Conservation (phyloP, 1,139 yeast genomes). For the Magnusiomyces tetraspermus region DNA sequence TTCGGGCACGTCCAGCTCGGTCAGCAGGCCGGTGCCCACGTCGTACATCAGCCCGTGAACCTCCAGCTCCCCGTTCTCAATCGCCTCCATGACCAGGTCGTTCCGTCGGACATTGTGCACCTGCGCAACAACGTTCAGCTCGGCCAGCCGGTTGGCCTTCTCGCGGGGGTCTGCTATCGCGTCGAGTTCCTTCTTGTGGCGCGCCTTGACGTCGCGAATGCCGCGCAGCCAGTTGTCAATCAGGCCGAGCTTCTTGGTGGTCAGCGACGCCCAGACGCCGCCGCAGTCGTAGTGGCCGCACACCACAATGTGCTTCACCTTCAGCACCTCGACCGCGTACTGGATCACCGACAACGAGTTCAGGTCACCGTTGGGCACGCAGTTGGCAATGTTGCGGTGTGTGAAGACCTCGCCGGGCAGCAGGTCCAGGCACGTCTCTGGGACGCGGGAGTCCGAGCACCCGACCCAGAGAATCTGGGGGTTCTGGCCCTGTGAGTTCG, state of each 20-base stretch:
- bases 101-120: constrained; percentile 51
- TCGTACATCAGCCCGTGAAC: constrained; percentile 87
- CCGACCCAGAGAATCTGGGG: constrained; percentile 97
- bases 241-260: constrained; percentile 57
- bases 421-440: constrained; percentile 67
- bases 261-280: constrained; percentile 81
- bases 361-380: constrained; percentile 61
- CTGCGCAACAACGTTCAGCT: constrained; percentile 65
- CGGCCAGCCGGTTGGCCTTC: constrained; percentile 60
- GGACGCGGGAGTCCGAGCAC: constrained; percentile 88
- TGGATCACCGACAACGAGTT: constrained; percentile 78
- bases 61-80: constrained; percentile 62
- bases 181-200: constrained; percentile 37
- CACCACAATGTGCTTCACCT: constrained; percentile 72
- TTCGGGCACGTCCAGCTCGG: constrained; percentile 35
- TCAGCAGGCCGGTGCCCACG: constrained; percentile 66
- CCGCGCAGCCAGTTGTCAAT: constrained; percentile 73
- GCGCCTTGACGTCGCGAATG: constrained; percentile 59
- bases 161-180: constrained; percentile 35
- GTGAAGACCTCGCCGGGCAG: constrained; percentile 89
- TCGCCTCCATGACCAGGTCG: constrained; percentile 66
- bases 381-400: constrained; percentile 87
- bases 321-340: constrained; percentile 79
- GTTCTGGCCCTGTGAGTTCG: constrained; percentile 74
- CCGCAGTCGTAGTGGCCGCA: constrained; percentile 99